Conservation (phyloP, 352 stramenopile species). For the Phytophthora litchii region DNA sequence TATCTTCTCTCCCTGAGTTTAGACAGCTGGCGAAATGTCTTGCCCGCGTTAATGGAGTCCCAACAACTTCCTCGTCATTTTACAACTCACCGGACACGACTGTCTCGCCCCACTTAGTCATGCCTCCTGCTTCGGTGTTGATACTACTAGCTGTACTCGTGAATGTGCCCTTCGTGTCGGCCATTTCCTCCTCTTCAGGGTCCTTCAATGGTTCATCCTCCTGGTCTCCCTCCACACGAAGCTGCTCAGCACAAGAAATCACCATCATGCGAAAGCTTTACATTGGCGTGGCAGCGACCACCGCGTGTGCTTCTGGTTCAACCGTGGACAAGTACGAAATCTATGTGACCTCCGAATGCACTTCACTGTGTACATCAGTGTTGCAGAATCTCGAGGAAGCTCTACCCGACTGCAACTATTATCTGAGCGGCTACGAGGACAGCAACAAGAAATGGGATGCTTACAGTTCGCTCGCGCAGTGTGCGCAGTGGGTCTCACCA, state of each 20-base stretch:
- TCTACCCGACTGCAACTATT: constrained; percentile 17
- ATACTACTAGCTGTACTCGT: background rate
- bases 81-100: no score
- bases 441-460: constrained; percentile 17
- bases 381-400: constrained; percentile 11
- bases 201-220: constrained; percentile 3
- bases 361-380: constrained; percentile 3
- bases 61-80: background rate
- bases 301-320: constrained; percentile 6
- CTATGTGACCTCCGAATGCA: constrained; percentile 4
- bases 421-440: constrained; percentile 7
- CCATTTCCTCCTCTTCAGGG: background rate
- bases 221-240: constrained; percentile 9
- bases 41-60: background rate
- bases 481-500: background rate
- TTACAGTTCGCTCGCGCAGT: constrained; percentile 11
- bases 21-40: constrained; percentile 12
- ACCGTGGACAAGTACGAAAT: constrained; percentile 18
- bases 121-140: background rate
- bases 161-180: background rate
- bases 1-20: constrained; percentile 2
- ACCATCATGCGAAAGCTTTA: constrained; percentile 15
- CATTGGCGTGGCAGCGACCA: constrained; percentile 10
- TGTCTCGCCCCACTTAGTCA: no score
- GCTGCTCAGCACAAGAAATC: constrained; percentile 11